These are phyloP conservation scores for Psilocybe subaeruginosa DNA, from an alignment of 768 basidiomycete genomes.

Conservation along the genomic window DNA sequence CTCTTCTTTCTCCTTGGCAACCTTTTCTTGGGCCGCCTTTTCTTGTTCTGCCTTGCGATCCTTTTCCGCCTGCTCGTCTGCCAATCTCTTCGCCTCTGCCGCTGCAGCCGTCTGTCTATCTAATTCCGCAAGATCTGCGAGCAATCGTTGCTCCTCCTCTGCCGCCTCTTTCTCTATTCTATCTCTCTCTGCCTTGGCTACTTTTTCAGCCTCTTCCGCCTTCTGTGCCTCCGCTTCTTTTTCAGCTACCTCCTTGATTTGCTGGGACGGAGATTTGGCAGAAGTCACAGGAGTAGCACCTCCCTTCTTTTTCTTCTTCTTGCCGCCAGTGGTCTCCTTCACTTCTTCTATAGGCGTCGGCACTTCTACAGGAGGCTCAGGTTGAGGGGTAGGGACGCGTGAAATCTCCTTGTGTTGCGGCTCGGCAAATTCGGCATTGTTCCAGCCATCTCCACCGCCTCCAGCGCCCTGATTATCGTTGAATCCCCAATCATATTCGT, in stretches of 20 bases:
- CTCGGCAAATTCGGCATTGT: slow-evolving; percentile 1
- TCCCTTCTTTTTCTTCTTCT: slow-evolving; percentile 31
- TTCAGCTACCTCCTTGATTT: slow-evolving; percentile 11
- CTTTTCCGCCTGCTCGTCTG: background rate
- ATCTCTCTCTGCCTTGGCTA: slow-evolving; percentile 8
- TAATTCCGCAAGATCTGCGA: slow-evolving; percentile 6
- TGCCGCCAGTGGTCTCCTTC: slow-evolving; percentile 19
- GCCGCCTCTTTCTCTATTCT: slow-evolving; percentile 9
- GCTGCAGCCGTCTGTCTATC: background rate
- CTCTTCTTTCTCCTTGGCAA: background rate
- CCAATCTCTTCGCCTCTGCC: background rate
- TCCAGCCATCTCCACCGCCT: slow-evolving; percentile 15
- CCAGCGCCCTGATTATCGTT: slow-evolving; percentile 13
- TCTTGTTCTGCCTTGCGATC: slow-evolving; percentile 8
- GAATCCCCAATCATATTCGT: slow-evolving; percentile 17
- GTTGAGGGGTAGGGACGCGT: slow-evolving; percentile 12
- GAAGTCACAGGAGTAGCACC: slow-evolving; percentile 12
- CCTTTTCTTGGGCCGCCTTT: background rate
- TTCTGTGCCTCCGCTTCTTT: slow-evolving; percentile 14
- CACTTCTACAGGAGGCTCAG: slow-evolving; percentile 14
- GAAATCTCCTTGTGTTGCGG: background rate
- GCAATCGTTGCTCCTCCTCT: slow-evolving; percentile 8
- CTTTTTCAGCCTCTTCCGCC: slow-evolving; percentile 8
- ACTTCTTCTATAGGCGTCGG: slow-evolving; percentile 16
- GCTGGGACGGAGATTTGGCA: slow-evolving; percentile 10